These are phyloP conservation scores for Saccharum spontaneum DNA, from an alignment of 176 grass and related monocot species.

Conservation along the genomic window DNA sequence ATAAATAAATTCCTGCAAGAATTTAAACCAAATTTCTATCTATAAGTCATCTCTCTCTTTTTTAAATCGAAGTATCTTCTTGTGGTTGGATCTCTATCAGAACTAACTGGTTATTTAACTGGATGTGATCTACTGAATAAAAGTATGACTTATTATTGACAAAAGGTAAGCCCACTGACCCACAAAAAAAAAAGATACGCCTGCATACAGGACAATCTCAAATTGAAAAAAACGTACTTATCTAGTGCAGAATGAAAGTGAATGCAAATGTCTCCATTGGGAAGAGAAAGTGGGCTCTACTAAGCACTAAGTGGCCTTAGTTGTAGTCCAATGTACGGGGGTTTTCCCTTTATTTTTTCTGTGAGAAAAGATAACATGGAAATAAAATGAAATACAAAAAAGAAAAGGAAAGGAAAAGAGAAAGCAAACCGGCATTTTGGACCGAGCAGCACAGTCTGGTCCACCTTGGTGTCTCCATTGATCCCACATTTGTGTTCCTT, in stretches of 20 bases:
- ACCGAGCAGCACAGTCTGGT: neutral
- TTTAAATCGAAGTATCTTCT: neutral
- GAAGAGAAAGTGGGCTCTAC: neutral
- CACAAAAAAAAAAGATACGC: neutral
- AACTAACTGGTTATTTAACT: neutral
- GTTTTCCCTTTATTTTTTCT: neutral
- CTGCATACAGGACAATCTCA: neutral
- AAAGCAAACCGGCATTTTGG: neutral
- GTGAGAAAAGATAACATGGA: neutral
- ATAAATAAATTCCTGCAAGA: neutral
- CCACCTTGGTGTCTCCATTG: neutral
- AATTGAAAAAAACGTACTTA: neutral
- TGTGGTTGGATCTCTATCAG: neutral
- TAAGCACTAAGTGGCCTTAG: neutral
- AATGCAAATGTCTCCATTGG: neutral
- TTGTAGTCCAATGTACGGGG: neutral
- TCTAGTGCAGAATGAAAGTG: neutral
- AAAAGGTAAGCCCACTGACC: neutral
- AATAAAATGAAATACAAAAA: neutral
- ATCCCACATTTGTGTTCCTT: neutral
- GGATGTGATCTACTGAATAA: neutral
- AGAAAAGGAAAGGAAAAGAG: neutral
- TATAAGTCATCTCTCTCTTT: neutral
- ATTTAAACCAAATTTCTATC: neutral
- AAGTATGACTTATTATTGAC: neutral